Percentiles rank a stretch among this genome's conserved stretches.
These are phyloP conservation scores for Phytophthora cryptogea DNA, from an alignment of 352 stramenopile genomes.

Conservation along the genomic window DNA sequence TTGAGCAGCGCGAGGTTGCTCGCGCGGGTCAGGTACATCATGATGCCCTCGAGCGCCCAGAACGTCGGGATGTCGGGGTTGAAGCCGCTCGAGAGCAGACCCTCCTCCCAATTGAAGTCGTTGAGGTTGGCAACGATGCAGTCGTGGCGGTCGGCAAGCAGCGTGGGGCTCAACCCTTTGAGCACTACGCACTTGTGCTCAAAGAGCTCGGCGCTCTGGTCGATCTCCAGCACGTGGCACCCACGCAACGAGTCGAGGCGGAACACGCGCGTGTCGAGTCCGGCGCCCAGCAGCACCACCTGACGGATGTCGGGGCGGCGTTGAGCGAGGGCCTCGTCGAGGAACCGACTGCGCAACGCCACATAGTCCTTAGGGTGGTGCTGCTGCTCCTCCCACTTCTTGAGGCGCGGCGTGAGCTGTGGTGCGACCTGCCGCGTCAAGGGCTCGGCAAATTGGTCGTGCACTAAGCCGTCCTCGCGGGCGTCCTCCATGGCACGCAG, in stretches of 20 bases:
- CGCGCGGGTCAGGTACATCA: constrained; percentile 47
- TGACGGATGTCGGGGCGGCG: constrained; percentile 47
- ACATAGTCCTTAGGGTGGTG: constrained; percentile 35
- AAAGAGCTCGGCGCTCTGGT: constrained; percentile 47
- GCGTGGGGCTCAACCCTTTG: constrained; percentile 22
- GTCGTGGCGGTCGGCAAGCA: constrained; percentile 43
- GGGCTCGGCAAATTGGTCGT: constrained; percentile 51
- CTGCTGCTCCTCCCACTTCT: constrained; percentile 29
- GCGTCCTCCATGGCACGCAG: constrained; percentile 43
- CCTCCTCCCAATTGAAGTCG: constrained; percentile 50
- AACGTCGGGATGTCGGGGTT: constrained; percentile 52
- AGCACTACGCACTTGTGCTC: constrained; percentile 51
- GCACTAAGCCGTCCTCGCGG: constrained; percentile 41
- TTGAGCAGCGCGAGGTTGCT: constrained; percentile 55
- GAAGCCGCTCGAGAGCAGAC: constrained; percentile 47
- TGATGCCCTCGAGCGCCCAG: constrained; percentile 57
- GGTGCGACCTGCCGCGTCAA: constrained; percentile 36
- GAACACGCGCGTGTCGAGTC: constrained; percentile 57
- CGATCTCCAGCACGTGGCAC: constrained; percentile 56
- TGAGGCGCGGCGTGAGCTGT: constrained; percentile 28
- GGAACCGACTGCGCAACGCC: constrained; percentile 44
- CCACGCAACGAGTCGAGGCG: constrained; percentile 43
- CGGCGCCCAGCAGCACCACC: constrained; percentile 56
- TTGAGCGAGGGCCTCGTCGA: constrained; percentile 55
- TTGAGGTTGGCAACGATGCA: constrained; percentile 55